Evolutionary conservation across 176 grass and related monocot species (phyloP).

Genomic region (Areca catechu): DNA sequence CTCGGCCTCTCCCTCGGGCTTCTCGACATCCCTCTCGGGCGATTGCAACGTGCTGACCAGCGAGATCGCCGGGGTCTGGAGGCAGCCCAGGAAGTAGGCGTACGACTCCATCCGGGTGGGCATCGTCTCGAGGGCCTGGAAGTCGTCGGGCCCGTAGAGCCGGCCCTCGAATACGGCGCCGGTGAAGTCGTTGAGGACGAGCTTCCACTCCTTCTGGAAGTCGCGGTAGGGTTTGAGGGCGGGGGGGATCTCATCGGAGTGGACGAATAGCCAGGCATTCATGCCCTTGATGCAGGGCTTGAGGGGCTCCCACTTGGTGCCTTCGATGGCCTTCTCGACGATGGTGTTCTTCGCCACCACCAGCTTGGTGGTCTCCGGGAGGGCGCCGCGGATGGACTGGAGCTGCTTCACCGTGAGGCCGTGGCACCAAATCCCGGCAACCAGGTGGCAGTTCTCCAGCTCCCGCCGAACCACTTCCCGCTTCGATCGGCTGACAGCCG

Average conservation of each 20-base stretch:
- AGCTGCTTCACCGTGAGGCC: constrained; percentile 88
- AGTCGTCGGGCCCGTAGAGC: constrained; percentile 76
- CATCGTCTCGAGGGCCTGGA: constrained; percentile 87
- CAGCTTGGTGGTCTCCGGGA: constrained; percentile 57
- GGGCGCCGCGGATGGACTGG: constrained; percentile 55
- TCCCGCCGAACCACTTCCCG: constrained; percentile 73
- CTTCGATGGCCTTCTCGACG: constrained; percentile 86
- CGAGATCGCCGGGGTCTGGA: constrained; percentile 60
- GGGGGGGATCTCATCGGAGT: constrained; percentile 77
- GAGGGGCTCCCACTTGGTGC: constrained; percentile 70
- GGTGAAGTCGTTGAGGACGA: constrained; percentile 81
- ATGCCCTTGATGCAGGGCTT: constrained; percentile 84
- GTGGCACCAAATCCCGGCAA: constrained; percentile 82
- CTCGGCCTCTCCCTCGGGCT: constrained; percentile 44
- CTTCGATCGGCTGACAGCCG: constrained; percentile 55
- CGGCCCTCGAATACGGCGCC: constrained; percentile 88
- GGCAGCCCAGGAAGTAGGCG: constrained; percentile 59
- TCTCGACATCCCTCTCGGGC: constrained; percentile 44
- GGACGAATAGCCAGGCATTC: constrained; percentile 97
- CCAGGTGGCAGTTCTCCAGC: constrained; percentile 79
- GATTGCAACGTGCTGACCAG: constrained; percentile 63
- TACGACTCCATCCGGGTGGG: constrained; percentile 81
- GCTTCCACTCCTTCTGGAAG: constrained; percentile 74
- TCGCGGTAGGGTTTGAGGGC: constrained; percentile 70
- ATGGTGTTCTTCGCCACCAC: constrained; percentile 85